Conservation (phyloP, 148 eudicot genomes). For the Bassia scoparia region DNA sequence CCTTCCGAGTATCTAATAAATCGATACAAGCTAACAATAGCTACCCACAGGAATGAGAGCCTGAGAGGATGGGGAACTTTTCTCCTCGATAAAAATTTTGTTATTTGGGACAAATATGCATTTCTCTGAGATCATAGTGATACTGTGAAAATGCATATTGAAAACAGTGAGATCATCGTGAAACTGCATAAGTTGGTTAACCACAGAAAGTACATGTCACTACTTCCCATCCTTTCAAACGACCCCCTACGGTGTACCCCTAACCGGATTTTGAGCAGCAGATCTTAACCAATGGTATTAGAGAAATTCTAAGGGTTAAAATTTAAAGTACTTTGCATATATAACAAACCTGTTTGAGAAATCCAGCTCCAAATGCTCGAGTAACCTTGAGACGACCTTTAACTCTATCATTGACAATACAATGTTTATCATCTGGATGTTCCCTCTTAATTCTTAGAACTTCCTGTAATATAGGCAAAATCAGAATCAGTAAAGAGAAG, state of each 20-base stretch:
- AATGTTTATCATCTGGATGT: constrained; percentile 90
- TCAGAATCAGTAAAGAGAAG: background rate
- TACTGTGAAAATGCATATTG: no score
- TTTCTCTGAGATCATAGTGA: no score
- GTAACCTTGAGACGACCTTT: constrained; percentile 98
- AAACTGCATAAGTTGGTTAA: no score
- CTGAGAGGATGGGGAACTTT: background rate
- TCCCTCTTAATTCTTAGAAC: constrained; percentile 82
- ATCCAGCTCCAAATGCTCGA: constrained; percentile 99
- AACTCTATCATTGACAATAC: constrained; percentile 95
- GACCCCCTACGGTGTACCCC: no score
- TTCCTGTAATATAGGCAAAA: constrained; percentile 51
- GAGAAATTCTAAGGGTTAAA: background rate
- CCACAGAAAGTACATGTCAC: no score
- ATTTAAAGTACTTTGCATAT: background rate
- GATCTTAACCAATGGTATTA: background rate
- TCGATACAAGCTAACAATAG: background rate
- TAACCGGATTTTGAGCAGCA: background rate
- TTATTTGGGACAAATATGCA: no score
- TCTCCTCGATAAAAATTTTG: no score
- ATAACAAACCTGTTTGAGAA: constrained; percentile 83
- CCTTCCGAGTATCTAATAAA: background rate
- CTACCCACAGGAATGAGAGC: background rate
- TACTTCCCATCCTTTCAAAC: no score
- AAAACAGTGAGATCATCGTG: no score